A percentile compares a stretch with the other conserved stretches of the same genome.
These are phyloP conservation scores for Cladosporium sp. DNA, from an alignment of 2,329 filamentous ascomycete species.

Conservation along the genomic window DNA sequence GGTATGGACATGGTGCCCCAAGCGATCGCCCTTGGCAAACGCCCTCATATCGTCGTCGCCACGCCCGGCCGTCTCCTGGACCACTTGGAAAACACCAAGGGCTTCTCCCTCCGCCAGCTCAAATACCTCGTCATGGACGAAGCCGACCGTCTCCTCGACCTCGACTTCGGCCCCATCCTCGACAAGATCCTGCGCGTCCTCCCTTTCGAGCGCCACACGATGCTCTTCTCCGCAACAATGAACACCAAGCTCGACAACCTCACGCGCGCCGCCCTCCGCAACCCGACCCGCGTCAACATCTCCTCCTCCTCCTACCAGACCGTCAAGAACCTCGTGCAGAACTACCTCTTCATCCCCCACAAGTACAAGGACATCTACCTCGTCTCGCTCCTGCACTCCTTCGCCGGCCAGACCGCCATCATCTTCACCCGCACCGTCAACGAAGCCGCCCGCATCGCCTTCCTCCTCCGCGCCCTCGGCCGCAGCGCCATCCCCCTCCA, in stretches of 20 bases:
- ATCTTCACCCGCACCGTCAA: constrained; percentile 89
- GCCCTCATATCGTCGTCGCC: constrained; percentile 87
- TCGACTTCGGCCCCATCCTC: constrained; percentile 87
- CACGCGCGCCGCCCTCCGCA: constrained; percentile 79
- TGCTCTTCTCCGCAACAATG: constrained; percentile 91
- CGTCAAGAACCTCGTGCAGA: constrained; percentile 79
- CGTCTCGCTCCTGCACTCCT: constrained; percentile 78
- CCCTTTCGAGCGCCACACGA: constrained; percentile 69
- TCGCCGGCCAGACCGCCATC: constrained; percentile 77
- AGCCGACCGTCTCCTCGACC: constrained; percentile 83
- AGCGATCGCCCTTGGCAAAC: constrained; percentile 85
- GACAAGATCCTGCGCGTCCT: constrained; percentile 91
- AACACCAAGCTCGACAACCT: constrained; percentile 87
- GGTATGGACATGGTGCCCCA: constrained; percentile 96
- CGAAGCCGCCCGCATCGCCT: constrained; percentile 79
- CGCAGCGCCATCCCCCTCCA: constrained; percentile 90
- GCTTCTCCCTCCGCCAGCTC: constrained; percentile 74
- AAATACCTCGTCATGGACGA: constrained; percentile 95
- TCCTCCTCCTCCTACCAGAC: constrained; percentile 83
- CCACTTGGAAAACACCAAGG: constrained; percentile 93
- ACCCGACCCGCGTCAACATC: constrained; percentile 77
- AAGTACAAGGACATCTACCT: constrained; percentile 86
- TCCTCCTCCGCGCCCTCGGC: constrained; percentile 75
- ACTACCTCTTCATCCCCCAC: constrained; percentile 79
- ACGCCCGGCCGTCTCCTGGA: constrained; percentile 85